Base-by-base conservation (phyloP, 2,329 filamentous ascomycete genomes). In the Zasmidium angulare region DNA sequence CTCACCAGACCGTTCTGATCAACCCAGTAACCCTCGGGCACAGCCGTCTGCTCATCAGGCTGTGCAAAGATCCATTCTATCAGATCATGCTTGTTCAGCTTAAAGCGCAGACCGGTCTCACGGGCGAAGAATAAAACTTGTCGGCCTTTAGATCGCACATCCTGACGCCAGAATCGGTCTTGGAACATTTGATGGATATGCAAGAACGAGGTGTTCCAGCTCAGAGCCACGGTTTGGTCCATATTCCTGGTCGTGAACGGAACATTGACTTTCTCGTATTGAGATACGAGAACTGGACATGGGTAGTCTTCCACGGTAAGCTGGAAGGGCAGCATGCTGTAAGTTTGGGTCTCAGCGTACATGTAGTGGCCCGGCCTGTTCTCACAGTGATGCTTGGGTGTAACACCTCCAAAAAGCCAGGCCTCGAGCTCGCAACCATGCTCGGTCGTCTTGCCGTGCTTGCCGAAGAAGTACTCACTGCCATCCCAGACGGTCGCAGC, bases 181-280 rank as follows among this genome's bases (percentile, higher is more conserved):
- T 50, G 49, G n/a, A 50, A 50, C 49, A 50, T 26, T 11, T 50
- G 22, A 10, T 23, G n/a, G n/a, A 50, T 50, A 17, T 43, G 36
- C 36, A 43, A 17, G 36, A 43, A 43, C 6, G 36, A 43, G 12
- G 36, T 19, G 36, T 43, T 19, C 36, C 36, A 43, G 4, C 9
- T 3, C 36, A 17, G 6, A 4, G 11, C 36, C 4, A 17, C 36
- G n/a, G 26, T 29, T 29, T 29, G 4, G n/a, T 43, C 36, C 11
- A 10, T 19, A 3, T 19, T 17, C 4, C 36, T 14, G 6, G n/a
- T 3, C 11, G 14, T 9, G n/a, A 9, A 43, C 14, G 36, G 36
- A 19, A 43, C n/a, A 3, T 7, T 9, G 6, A 4, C 9, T 4
- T 43, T 3, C n/a, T 43, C 6, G 36, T 43, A 43, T 7, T 17